Base-by-base conservation (phyloP, 2,329 filamentous ascomycete genomes). In the Calonectria fujianensis region DNA sequence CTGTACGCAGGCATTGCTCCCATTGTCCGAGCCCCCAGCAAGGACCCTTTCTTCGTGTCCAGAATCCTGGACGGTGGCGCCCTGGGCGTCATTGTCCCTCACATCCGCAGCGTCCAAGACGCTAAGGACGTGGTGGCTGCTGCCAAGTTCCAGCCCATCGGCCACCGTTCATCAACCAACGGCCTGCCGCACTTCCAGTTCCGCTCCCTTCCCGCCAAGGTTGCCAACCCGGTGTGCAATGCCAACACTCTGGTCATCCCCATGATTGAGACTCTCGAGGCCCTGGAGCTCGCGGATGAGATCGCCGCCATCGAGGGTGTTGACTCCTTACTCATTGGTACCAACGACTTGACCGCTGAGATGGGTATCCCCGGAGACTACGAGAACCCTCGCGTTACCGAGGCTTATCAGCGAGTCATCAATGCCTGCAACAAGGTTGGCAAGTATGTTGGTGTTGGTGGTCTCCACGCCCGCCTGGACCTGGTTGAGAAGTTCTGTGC, bases 331-430 rank as follows among this genome's bases (percentile, higher is more conserved):
- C 79, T 88, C 3, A 84, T 88, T 27, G 86, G 87, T 8, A 85
- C 86, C 1, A 88, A 88, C 64, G 87, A 88, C 71, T 77, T 88
- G 64, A 85, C 81, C 27, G 83, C 85, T 1, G 86, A 88, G 52
- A 82, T 88, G 80, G 86, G 86, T 0, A 86, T 79, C 1, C 77
- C 77, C 0, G 78, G 78, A 2, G 78, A 79, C 31, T 79, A 78
- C 10, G 78, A 79, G 68, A 79, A 79, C 27, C 78, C 76, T 10
- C 72, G 74, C 13, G 68, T 79, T 2, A 79, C 77, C 0, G 78
- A 79, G 24, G 78, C 77, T 18, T 79, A 85, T 9, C 75, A 82
- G 50, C 85, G 84, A 71, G 83, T 82, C 4, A 84, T 85, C 20
- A 75, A 77, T 7, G 86, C 86, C 1, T 85, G 84, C 32, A 81